A percentile compares a stretch with the other conserved stretches of the same genome.
phyloP scores from a whole-genome alignment of 2,329 filamentous ascomycete genomes.

The Teratosphaeria zuluensis region DNA sequence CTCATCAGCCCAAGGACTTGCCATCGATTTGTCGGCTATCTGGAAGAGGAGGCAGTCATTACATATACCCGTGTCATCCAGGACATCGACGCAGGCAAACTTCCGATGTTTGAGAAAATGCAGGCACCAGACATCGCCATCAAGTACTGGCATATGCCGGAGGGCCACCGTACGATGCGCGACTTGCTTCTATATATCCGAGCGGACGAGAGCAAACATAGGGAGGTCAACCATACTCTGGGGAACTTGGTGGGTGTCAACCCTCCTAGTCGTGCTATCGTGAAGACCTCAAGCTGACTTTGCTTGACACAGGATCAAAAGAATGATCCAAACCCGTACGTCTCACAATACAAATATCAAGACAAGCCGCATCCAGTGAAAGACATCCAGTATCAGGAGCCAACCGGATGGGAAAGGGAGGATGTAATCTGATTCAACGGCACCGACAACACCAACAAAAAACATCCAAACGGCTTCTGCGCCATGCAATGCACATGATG shows the following conservation, averaged over 20 bases:
- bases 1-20: slow-evolving; percentile 77
- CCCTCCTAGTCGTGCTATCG: neutral
- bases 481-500: neutral
- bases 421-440: slow-evolving; percentile 56
- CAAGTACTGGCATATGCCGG: slow-evolving; percentile 89
- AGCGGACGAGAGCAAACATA: slow-evolving; percentile 68
- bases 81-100: slow-evolving; percentile 74
- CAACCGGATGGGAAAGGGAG: slow-evolving; percentile 70
- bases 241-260: slow-evolving; percentile 52
- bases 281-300: neutral
- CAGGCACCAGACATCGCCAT: slow-evolving; percentile 79
- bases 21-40: slow-evolving; percentile 91
- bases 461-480: neutral
- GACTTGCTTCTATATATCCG: slow-evolving; percentile 83
- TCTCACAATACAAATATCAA: slow-evolving; percentile 67
- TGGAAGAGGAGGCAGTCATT: slow-evolving; percentile 93
- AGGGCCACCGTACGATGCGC: slow-evolving; percentile 70
- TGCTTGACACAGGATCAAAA: neutral
- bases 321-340: slow-evolving; percentile 84
- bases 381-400: slow-evolving; percentile 53
- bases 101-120: slow-evolving; percentile 74
- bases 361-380: slow-evolving; percentile 59
- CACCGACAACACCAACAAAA: neutral
- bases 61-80: slow-evolving; percentile 86
- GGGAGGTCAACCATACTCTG: slow-evolving; percentile 93